Base-by-base conservation (phyloP, 2,329 filamentous ascomycete species). In the Beauveria caledonica region DNA sequence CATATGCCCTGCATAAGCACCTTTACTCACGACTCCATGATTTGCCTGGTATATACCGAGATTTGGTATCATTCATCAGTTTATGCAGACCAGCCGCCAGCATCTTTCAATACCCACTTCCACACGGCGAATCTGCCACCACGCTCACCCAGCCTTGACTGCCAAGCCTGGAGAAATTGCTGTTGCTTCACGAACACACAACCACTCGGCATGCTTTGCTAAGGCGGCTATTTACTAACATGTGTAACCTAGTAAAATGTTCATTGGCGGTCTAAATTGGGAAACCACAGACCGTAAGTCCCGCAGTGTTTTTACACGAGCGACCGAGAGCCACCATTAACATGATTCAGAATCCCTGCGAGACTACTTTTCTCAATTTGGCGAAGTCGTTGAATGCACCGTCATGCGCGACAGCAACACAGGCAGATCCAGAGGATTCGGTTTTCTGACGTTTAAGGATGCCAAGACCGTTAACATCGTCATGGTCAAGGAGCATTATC, bases 401-500 rank as follows among this genome's bases (percentile, higher is more conserved):
- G 94, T 99, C n/a, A 99, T 99, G 94, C 86, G 94, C 65, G 94
- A 99, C 75, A 92, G 92, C 63, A 89, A 90, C 54, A 96, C 92
- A 10, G 94, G 94, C 48, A 87, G 94, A 64, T 97, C 94, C 33
- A 86, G 94, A 75, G 94, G 94, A 25, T 99, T 99, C 68, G 94
- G 94, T 33, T 99, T 99, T 76, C 80, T 99, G 63, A 99, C 94
- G 0, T 99, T 99, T 80, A 95, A 90, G 72, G 94, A 99, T 70
- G 89, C 94, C 52, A 96, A 96, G 78, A 96, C 91, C 4, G 94
- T 99, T 66, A 99, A 99, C 72, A 96, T 92, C 66, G 94, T 99
- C 65, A 99, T 99, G 94, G 94, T 99, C 64, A 99, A 99, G 77
- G 94, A 99, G 73, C 94, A 99, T 74, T 96, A 93, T 68, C 83